Percentiles rank a stretch among this genome's conserved stretches.
phyloP scores from a whole-genome alignment of 768 basidiomycete species.

The Rhodocollybia butyracea region DNA sequence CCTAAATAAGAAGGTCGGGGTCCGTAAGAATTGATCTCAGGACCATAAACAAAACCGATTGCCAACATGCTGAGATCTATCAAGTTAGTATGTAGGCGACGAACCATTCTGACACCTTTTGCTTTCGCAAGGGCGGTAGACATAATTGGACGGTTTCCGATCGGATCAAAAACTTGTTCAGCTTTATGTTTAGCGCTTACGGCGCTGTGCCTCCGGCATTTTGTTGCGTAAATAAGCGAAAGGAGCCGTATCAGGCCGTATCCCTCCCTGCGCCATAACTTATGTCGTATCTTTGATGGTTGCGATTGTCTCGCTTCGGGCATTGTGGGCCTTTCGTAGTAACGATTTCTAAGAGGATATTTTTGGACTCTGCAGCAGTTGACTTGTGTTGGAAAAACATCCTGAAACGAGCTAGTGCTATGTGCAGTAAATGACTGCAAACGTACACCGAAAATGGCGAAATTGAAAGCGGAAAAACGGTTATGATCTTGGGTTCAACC shows the following conservation, averaged over 20 bases:
- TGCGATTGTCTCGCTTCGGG: neutral
- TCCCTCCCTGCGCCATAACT: too few species aligned
- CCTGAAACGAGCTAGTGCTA: too few species aligned
- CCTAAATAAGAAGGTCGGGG: neutral
- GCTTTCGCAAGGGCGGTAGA: neutral
- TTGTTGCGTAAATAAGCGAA: neutral
- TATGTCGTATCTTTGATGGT: slow-evolving; percentile 8
- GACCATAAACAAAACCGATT: neutral
- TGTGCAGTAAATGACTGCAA: too few species aligned
- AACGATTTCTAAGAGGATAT: neutral
- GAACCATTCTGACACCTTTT: neutral
- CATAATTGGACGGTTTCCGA: neutral
- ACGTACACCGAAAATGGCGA: too few species aligned
- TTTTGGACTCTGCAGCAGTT: too few species aligned
- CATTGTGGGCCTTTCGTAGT: neutral
- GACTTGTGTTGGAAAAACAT: too few species aligned
- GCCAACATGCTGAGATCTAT: neutral
- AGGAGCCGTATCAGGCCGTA: too few species aligned
- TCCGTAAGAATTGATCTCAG: neutral
- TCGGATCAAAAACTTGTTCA: neutral
- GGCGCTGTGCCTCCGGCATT: neutral
- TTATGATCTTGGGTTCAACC: too few species aligned
- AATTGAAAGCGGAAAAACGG: too few species aligned
- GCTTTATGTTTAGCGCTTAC: too few species aligned
- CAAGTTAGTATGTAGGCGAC: neutral